Evolutionary conservation across 257 asterid genomes (phyloP), one percentile per base, ranked within the genome.

Genomic region (Solanum raphanifolium): DNA sequence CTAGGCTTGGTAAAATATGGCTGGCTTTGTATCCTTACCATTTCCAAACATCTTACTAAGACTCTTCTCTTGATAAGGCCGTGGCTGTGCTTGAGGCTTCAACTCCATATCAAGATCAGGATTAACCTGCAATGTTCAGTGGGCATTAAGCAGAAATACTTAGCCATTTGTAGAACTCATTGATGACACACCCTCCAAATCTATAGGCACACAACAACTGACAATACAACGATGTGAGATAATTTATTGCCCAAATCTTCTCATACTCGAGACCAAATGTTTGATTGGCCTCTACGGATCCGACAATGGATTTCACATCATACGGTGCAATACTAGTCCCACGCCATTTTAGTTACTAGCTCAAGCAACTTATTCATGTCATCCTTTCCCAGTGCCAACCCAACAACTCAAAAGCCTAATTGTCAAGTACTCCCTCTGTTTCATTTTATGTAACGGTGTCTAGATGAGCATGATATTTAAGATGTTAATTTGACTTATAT

Each of bases 31-130:
- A 89, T 69, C 90, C 91, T 92, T 88, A 96, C 99, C 99, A 87
- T 97, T 97, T 90, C 98, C 98, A 91, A 95, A 95, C 98, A 95
- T 95, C 90, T 95, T 95, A 89, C 98, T 94, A 13, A 94, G 96
- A 95, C 98, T 97, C 92, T 97, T 97, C 90, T 96, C 99, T 92
- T 97, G 99, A 92, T 97, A 97, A 52, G 99, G 99, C 13, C 99
- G 96, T 69, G 99, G 99, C 87, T 96, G 98, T 12, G 99, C 99
- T 87, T 96, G 98, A 78, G 99, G 99, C 92, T 96, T 96, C 94
- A 97, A 88, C 92, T 97, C 99, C 92, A 97, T 94, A 88, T 93
- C 99, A 89, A 97, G 98, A 92, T 97, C 96, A 85, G 99, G 99
- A 94, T 97, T 97, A 87, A 96, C 94, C 99, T 97, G 94, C 87